These are phyloP conservation scores for Bidens hawaiensis DNA, from an alignment of 140 eudicot species.

Conservation along the genomic window DNA sequence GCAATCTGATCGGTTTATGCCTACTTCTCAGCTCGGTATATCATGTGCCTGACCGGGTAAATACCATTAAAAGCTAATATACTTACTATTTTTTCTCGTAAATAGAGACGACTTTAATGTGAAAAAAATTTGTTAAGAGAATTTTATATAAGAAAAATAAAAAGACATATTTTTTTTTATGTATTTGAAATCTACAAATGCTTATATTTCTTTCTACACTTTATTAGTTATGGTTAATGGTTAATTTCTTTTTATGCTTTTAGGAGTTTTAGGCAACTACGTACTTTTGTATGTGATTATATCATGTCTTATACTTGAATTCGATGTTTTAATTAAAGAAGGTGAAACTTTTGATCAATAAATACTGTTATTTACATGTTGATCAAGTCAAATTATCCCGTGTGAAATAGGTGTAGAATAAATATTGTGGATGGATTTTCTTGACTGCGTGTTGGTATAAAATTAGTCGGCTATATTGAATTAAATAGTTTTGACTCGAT, in stretches of 20 bases:
- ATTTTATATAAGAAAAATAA: too few relatives aligned
- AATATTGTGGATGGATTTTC: too few relatives aligned
- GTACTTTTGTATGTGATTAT: background rate
- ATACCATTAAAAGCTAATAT: too few relatives aligned
- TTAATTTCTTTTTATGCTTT: background rate
- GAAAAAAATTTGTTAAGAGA: too few relatives aligned
- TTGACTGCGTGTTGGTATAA: background rate
- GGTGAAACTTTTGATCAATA: background rate
- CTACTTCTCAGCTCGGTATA: conserved; percentile 59
- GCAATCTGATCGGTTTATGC: conserved; percentile 59
- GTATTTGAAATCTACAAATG: background rate
- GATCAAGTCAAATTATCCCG: background rate
- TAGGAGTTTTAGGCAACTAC: background rate
- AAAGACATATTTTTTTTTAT: too few relatives aligned
- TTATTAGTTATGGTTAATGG: background rate
- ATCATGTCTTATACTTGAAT: too few relatives aligned
- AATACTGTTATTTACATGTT: background rate
- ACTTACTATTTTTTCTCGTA: too few relatives aligned
- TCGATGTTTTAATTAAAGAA: background rate
- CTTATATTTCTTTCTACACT: background rate
- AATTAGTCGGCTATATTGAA: too few relatives aligned
- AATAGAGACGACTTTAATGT: too few relatives aligned
- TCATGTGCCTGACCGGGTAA: conserved; percentile 69
- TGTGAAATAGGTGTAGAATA: background rate
- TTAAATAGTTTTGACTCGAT: too few relatives aligned